Percentiles rank a stretch among this genome's conserved stretches.
Evolutionary conservation across 2,329 filamentous ascomycete species (phyloP).

Genomic region (Fusarium algeriense): DNA sequence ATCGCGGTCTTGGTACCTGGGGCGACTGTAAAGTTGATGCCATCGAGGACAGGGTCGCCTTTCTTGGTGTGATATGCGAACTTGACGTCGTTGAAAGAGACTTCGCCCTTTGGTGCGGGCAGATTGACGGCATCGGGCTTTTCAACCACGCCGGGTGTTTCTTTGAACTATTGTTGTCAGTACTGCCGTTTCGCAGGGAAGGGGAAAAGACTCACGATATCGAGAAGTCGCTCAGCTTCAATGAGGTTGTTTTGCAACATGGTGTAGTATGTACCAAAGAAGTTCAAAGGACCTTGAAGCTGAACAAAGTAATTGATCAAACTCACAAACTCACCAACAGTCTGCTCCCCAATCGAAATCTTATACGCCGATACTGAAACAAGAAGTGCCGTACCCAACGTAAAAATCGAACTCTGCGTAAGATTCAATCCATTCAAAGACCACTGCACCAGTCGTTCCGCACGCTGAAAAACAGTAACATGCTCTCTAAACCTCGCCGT

Average conservation of each 20-base stretch:
- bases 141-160: slow-evolving; percentile 58
- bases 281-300: slow-evolving; percentile 71
- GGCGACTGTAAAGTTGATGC: slow-evolving; percentile 56
- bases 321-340: slow-evolving; percentile 68
- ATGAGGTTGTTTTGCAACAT: slow-evolving; percentile 61
- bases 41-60: slow-evolving; percentile 54
- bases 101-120: slow-evolving; percentile 51
- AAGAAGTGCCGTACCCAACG: slow-evolving; percentile 69
- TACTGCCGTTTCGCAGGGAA: fast-evolving
- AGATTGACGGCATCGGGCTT: slow-evolving; percentile 54
- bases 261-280: slow-evolving; percentile 66
- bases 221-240: slow-evolving; percentile 60
- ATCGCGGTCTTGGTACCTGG: slow-evolving; percentile 61
- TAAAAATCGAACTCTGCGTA: slow-evolving; percentile 73
- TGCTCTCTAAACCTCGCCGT: slow-evolving; percentile 68
- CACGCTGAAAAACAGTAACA: slow-evolving; percentile 63
- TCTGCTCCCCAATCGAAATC: slow-evolving; percentile 65
- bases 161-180: slow-evolving; percentile 54
- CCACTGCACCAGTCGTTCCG: slow-evolving; percentile 45
- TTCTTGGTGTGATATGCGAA: slow-evolving; percentile 59
- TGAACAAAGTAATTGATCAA: slow-evolving; percentile 71
- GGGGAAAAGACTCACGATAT: slow-evolving; percentile 50
- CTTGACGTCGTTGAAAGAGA: slow-evolving; percentile 57
- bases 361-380: slow-evolving; percentile 73
- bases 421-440: slow-evolving; percentile 65